A percentile compares a stretch with the other conserved stretches of the same genome.
Evolutionary conservation across 2,329 filamentous ascomycete genomes (phyloP).

Genomic region (Aspergillus amoenus): DNA sequence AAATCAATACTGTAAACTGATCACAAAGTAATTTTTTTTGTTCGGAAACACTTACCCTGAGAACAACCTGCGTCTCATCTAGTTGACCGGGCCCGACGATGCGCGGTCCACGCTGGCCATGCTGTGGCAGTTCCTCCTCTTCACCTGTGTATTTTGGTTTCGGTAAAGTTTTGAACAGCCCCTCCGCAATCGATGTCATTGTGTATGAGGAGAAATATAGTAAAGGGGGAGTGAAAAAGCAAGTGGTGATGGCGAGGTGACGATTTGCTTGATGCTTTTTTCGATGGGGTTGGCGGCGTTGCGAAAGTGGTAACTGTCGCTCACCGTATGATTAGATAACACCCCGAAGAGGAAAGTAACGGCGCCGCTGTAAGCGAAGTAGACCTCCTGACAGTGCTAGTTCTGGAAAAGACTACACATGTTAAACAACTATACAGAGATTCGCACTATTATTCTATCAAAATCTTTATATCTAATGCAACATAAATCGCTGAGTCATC

Average conservation of each 20-base stretch:
- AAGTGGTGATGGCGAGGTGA: conserved; percentile 8
- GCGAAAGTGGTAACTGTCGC: conserved; percentile 1
- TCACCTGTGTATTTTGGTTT: conserved; percentile 90
- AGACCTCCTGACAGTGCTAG: neutral
- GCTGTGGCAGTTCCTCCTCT: conserved; percentile 73
- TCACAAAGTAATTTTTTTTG: neutral
- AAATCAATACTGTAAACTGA: conserved; percentile 12
- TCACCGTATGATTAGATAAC: conserved; percentile 6
- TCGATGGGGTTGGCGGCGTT: conserved; percentile 16
- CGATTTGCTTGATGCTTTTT: conserved; percentile 16
- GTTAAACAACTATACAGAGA: neutral
- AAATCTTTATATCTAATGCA: neutral
- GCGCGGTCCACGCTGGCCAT: conserved; percentile 74
- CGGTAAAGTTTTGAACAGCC: conserved; percentile 76
- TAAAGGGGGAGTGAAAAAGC: conserved; percentile 16
- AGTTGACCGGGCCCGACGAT: conserved; percentile 77
- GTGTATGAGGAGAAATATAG: conserved; percentile 18
- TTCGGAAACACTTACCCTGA: conserved; percentile 58
- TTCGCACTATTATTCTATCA: neutral
- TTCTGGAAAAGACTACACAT: neutral
- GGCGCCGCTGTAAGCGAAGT: neutral
- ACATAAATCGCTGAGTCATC: neutral
- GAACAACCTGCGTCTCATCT: conserved; percentile 80
- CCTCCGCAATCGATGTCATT: conserved; percentile 68
- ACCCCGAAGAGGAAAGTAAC: neutral